A percentile compares a stretch with the other conserved stretches of the same genome.
Conservation (phyloP, 805 yeast species). For the Starmerella gropengiesseri region DNA sequence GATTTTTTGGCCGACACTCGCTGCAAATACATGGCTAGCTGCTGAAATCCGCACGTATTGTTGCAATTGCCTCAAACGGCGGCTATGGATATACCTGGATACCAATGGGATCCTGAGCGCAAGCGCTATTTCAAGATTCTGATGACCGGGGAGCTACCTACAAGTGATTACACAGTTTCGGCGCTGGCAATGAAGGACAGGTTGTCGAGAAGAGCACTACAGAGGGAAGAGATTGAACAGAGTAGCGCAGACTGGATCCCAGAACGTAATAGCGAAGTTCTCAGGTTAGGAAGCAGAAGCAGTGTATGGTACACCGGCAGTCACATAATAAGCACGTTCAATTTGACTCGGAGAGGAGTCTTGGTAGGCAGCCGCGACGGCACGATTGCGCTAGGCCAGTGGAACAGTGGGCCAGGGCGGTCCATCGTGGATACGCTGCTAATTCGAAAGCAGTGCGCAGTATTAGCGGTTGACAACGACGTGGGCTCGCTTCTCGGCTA, state of each 20-base stretch:
- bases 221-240: not conserved
- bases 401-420: constrained; percentile 2
- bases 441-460: not conserved
- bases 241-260: not conserved
- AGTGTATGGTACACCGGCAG: not conserved
- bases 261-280: not conserved
- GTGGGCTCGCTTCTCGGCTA: constrained; percentile 6
- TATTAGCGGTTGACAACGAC: constrained; percentile 13
- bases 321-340: not conserved
- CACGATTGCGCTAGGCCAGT: not conserved
- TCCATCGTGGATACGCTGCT: constrained; percentile 6
- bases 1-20: too few species aligned
- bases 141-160: constrained; percentile 17
- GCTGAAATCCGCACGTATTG: not conserved
- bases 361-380: constrained; percentile 14
- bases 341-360: not conserved
- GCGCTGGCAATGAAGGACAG: constrained; percentile 11
- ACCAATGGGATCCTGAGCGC: constrained; percentile 17
- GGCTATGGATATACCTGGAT: constrained; percentile 20
- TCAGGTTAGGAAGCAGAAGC: not conserved
- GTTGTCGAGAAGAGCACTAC: not conserved
- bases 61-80: not conserved
- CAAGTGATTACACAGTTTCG: constrained; percentile 15
- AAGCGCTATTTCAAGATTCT: constrained; percentile 18
- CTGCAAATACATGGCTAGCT: not conserved